Evolutionary conservation across 1,139 yeast genomes (phyloP).

Genomic region (Wickerhamomyces sp.): DNA sequence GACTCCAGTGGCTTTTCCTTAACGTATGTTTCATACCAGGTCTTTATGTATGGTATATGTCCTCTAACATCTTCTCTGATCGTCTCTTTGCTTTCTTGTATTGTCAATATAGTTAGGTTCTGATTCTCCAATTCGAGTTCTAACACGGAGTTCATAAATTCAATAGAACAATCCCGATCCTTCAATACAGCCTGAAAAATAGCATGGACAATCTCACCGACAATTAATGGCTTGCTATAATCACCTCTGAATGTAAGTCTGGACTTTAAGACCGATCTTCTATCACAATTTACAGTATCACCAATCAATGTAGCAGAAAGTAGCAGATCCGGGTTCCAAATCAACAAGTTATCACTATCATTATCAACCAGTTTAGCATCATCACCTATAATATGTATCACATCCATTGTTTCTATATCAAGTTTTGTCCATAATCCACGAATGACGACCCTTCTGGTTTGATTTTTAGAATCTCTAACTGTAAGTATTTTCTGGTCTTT

Average conservation of each 20-base stretch:
- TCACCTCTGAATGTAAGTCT: constrained; percentile 51
- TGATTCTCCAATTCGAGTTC: constrained; percentile 40
- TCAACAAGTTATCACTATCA: constrained; percentile 53
- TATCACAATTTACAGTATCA: constrained; percentile 64
- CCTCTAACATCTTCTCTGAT: constrained; percentile 43
- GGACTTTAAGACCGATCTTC: constrained; percentile 61
- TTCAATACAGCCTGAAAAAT: constrained; percentile 67
- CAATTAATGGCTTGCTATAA: constrained; percentile 53
- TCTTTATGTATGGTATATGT: constrained; percentile 53
- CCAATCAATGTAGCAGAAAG: constrained; percentile 81
- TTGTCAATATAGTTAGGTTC: constrained; percentile 50
- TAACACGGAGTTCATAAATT: constrained; percentile 40
- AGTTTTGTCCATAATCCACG: constrained; percentile 46
- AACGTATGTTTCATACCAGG: constrained; percentile 55
- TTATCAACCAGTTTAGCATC: constrained; percentile 41
- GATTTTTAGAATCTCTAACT: constrained; percentile 36
- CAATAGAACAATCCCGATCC: constrained; percentile 37
- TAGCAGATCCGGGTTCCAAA: constrained; percentile 80
- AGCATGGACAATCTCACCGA: constrained; percentile 78
- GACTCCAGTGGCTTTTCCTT: constrained; percentile 22
- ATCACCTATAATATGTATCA: constrained; percentile 51
- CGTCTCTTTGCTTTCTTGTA: constrained; percentile 45
- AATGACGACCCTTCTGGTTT: constrained; percentile 38
- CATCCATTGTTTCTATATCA: constrained; percentile 42
- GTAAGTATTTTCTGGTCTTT: constrained; percentile 46